A percentile compares a stretch with the other conserved stretches of the same genome.
phyloP scores from a whole-genome alignment of 1,284 basidiomycete species.

The Fereydounia khargensis region DNA sequence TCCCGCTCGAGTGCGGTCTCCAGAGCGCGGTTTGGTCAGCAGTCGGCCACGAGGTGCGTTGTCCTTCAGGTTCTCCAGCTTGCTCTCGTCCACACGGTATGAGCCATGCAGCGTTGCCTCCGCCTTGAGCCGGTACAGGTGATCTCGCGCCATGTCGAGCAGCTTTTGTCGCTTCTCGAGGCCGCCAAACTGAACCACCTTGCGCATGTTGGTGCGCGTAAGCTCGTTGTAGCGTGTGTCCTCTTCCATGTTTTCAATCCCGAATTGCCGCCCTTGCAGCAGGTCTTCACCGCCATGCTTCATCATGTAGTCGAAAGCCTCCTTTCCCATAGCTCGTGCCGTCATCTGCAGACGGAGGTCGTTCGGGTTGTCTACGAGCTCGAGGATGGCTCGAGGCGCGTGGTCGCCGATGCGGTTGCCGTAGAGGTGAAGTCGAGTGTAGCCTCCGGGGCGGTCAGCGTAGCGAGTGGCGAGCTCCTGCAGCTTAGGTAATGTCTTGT shows the following conservation, averaged over 20 bases:
- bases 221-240: conserved; percentile 38
- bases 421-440: conserved; percentile 88
- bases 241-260: conserved; percentile 26
- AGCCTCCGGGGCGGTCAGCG: conserved; percentile 79
- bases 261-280: conserved; percentile 23
- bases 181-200: conserved; percentile 46
- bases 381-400: conserved; percentile 85
- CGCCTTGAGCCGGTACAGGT: conserved; percentile 42
- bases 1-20: conserved; percentile 31
- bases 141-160: conserved; percentile 26
- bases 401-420: conserved; percentile 88
- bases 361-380: conserved; percentile 87
- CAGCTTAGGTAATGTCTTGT: conserved; percentile 72
- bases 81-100: conserved; percentile 29
- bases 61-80: conserved; percentile 13
- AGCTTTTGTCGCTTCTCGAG: conserved; percentile 35
- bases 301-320: conserved; percentile 34
- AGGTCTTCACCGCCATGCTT: conserved; percentile 33
- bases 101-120: conserved; percentile 31
- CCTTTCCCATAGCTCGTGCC: conserved; percentile 46
- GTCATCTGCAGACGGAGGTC: conserved; percentile 68
- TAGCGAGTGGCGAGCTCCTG: conserved; percentile 78
- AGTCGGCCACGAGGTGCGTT: conserved; percentile 31
- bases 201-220: conserved; percentile 45
- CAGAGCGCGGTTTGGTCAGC: conserved; percentile 33